phyloP scores from a whole-genome alignment of 768 basidiomycete species.

The Candolleomyces eurysporus region DNA sequence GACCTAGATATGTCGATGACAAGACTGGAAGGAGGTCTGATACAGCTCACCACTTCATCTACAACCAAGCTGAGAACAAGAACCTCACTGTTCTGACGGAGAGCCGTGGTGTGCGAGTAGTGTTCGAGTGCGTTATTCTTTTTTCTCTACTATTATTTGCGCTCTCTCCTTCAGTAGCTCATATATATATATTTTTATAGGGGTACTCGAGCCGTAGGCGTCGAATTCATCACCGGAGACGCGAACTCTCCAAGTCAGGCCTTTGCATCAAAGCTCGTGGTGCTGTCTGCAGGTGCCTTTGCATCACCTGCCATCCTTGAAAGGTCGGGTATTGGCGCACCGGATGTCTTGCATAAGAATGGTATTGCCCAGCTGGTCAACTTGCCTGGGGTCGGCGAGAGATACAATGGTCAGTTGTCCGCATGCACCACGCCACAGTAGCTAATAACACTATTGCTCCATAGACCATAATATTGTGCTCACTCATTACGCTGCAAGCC shows the following conservation, averaged over 20 bases:
- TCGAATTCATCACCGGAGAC: conserved; percentile 47
- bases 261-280: conserved; percentile 43
- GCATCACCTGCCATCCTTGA: conserved; percentile 58
- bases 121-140: conserved; percentile 44
- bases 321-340: conserved; percentile 59
- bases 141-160: not conserved
- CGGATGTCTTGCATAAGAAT: conserved; percentile 41
- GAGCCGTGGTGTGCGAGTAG: conserved; percentile 44
- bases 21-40: conserved; percentile 57
- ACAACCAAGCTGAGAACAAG: conserved; percentile 41
- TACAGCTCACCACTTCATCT: conserved; percentile 49
- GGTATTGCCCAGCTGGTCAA: conserved; percentile 53
- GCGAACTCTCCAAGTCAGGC: conserved; percentile 17
- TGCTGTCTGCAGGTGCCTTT: conserved; percentile 52
- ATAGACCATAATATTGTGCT: conserved; percentile 41
- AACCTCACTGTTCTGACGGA: conserved; percentile 41
- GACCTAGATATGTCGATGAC: conserved; percentile 49
- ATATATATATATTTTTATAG: conserved; percentile 22
- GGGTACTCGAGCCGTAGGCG: conserved; percentile 42
- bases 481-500: conserved; percentile 39
- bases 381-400: conserved; percentile 76
- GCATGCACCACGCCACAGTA: not conserved
- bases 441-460: not conserved
- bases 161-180: not conserved
- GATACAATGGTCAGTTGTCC: conserved; percentile 47